phyloP scores from a whole-genome alignment of 192 early-diverging fungal species.

The Linnemannia schmuckeri region DNA sequence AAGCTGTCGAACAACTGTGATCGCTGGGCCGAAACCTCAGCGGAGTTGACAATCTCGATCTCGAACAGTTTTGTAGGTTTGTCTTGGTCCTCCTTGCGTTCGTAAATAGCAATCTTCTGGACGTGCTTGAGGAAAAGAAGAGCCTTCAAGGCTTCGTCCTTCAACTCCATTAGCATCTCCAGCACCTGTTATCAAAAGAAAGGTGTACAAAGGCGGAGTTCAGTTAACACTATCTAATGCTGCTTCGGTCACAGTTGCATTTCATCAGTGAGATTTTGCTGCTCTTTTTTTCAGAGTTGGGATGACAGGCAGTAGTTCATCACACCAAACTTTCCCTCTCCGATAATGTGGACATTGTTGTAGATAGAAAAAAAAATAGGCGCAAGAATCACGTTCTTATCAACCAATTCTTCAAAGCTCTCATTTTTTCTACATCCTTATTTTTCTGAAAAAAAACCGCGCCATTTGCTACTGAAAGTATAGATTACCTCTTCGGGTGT shows the following conservation, averaged over 20 bases:
- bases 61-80: conserved; percentile 14
- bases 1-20: background rate
- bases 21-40: conserved; percentile 5
- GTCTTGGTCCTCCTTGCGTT: conserved; percentile 6
- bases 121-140: conserved; percentile 41
- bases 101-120: conserved; percentile 27
- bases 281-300: too few species aligned
- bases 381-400: background rate
- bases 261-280: too few species aligned
- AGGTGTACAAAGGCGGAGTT: too few species aligned
- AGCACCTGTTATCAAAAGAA: background rate
- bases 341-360: too few species aligned
- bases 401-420: too few species aligned
- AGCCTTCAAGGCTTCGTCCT: conserved; percentile 32
- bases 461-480: background rate
- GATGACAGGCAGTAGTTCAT: too few species aligned
- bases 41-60: conserved; percentile 22
- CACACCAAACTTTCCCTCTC: too few species aligned
- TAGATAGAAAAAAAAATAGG: background rate
- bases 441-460: too few species aligned
- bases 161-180: conserved; percentile 31
- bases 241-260: too few species aligned
- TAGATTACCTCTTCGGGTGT: background rate
- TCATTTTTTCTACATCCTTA: too few species aligned
- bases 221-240: too few species aligned